Evolutionary conservation across 83 land plant species (phyloP).

Genomic region (Diphasiastrum complanatum): DNA sequence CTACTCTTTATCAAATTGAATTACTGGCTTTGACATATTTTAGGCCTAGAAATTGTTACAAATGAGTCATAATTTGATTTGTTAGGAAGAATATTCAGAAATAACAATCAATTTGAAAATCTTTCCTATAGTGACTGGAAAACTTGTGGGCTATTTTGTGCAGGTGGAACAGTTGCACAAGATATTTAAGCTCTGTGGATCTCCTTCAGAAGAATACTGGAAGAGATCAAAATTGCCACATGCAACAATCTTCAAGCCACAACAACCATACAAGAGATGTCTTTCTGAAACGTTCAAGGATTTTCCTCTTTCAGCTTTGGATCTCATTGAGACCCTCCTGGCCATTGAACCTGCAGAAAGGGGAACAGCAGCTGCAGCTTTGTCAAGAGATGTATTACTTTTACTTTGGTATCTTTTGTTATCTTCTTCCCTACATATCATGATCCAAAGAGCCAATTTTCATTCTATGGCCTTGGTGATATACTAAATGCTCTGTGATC

Average conservation of each 20-base stretch:
- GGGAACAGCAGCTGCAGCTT: conserved; percentile 18
- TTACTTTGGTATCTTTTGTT: background rate
- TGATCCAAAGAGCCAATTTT: background rate
- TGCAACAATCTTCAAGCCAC: conserved; percentile 23
- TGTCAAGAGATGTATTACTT: background rate
- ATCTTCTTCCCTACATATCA: background rate
- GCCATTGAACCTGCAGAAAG: conserved; percentile 23
- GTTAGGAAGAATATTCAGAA: no score
- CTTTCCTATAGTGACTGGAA: no score
- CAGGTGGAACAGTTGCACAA: conserved; percentile 27
- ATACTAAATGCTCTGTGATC: no score
- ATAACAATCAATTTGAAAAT: no score
- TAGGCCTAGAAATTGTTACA: no score
- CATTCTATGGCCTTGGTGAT: no score
- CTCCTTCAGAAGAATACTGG: conserved; percentile 24
- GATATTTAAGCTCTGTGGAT: conserved; percentile 21
- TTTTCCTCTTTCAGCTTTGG: conserved; percentile 13
- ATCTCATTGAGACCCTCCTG: conserved; percentile 23
- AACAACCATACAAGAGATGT: conserved; percentile 22
- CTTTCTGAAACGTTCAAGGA: conserved; percentile 22
- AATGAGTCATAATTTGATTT: no score
- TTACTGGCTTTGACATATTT: no score
- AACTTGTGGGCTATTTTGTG: background rate
- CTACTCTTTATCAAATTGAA: no score
- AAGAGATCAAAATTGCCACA: conserved; percentile 22